Base-by-base conservation (phyloP, 345 rosid genomes). In the Leavenworthia alabamica region DNA sequence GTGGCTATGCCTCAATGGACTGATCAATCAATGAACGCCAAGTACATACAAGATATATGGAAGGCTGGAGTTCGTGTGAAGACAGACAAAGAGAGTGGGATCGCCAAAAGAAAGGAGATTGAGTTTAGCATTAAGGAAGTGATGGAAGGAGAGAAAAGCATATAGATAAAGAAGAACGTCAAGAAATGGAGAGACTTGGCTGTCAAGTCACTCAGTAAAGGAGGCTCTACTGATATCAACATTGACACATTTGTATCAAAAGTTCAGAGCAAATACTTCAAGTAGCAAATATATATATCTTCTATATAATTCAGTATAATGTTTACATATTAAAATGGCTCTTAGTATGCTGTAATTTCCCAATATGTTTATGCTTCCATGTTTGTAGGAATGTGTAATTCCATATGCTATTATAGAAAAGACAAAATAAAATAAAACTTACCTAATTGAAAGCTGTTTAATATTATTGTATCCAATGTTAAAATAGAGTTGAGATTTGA, bases 1-100 rank as follows among this genome's bases (percentile, higher is more conserved):
- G 77, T 81, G 49, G 70, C 73, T 3, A 81, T 81, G 80, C 79
- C 85, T 4, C 82, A 78, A 16, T 75, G 78, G 82, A 70, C 75
- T 0, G 82, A 80, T 56, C 86, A 79, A 13, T 68, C 83, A 1
- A 66, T 75, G 2, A 73, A 85, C 41, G 77, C 84, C 0, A 85
- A 83, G 66, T 69, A 74, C 6, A 72, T 85, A 20, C 70, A 73
- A 69, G 83, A 81, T 68, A n/a, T n/a, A n/a, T n/a, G n/a, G n/a
- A n/a, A n/a, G n/a, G n/a, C n/a, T n/a, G n/a, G n/a, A n/a, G n/a
- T n/a, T n/a, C n/a, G n/a, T n/a, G n/a, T n/a, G n/a, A n/a, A n/a
- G n/a, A n/a, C n/a, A n/a, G n/a, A n/a, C n/a, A n/a, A n/a, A n/a
- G n/a, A n/a, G n/a, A n/a, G n/a, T n/a, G n/a, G n/a, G n/a, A n/a